phyloP scores from a whole-genome alignment of 1,284 basidiomycete genomes.

The Boletus smithii region DNA sequence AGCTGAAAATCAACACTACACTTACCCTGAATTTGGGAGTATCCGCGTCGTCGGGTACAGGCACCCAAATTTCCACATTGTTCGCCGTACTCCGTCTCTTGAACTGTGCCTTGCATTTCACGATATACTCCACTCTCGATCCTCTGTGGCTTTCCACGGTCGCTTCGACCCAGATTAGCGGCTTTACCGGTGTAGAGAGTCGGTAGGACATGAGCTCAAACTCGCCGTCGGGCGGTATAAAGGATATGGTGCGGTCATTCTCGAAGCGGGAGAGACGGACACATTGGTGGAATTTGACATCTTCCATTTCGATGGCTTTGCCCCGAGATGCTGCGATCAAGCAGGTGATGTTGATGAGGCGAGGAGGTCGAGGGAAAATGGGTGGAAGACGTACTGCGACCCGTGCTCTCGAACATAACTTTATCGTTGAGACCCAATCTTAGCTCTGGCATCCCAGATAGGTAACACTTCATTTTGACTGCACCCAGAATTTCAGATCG shows the following conservation, averaged over 20 bases:
- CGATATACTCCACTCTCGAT: conserved; percentile 94
- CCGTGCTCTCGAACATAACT: conserved; percentile 98
- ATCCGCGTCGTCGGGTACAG: conserved; percentile 97
- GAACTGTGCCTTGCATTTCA: conserved; percentile 98
- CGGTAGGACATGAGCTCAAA: conserved; percentile 99
- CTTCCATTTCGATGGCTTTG: conserved; percentile 99
- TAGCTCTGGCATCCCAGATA: conserved; percentile 98
- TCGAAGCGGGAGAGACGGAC: conserved; percentile 99
- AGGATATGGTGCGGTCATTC: conserved; percentile 98
- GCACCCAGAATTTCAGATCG: conserved; percentile 97
- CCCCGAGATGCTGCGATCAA: conserved; percentile 75
- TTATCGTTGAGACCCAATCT: conserved; percentile 97
- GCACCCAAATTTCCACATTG: conserved; percentile 98
- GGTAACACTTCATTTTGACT: conserved; percentile 99
- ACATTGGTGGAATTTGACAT: conserved; percentile 99
- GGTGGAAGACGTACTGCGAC: conserved; percentile 66
- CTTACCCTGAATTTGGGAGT: conserved; percentile 92
- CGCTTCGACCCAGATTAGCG: conserved; percentile 97
- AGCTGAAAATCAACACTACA: conserved; percentile 6
- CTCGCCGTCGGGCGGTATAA: conserved; percentile 98
- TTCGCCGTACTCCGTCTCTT: conserved; percentile 95
- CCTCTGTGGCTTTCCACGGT: conserved; percentile 94
- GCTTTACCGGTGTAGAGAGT: conserved; percentile 94
- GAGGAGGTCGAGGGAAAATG: not conserved
- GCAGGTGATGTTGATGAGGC: not conserved